Evolutionary conservation across 352 stramenopile species (phyloP).

Genomic region (Pythium coloratum): DNA sequence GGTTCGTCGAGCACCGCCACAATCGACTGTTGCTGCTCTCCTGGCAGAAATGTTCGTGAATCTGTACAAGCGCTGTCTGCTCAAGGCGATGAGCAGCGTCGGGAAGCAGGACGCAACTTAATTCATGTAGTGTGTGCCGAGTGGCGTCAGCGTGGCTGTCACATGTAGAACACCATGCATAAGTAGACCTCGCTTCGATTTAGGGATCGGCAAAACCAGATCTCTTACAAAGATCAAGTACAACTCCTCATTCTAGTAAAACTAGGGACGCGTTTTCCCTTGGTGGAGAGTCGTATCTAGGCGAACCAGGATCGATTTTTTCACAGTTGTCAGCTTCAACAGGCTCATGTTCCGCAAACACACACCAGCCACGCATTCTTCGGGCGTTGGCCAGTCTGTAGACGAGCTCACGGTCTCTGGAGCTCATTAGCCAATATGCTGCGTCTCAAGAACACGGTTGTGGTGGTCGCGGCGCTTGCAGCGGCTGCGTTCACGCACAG

Average conservation of each 20-base stretch:
- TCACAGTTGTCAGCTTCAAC: background rate
- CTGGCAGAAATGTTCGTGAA: no score
- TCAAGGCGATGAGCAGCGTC: no score
- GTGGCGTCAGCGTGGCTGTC: constrained; percentile 1
- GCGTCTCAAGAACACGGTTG: background rate
- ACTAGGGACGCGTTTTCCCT: constrained; percentile 1
- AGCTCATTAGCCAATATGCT: background rate
- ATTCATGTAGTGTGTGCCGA: no score
- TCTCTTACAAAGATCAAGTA: constrained; percentile 8
- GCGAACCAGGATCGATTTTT: background rate
- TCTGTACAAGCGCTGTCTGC: no score
- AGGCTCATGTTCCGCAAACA: background rate
- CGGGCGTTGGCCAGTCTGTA: background rate
- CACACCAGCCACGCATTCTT: constrained; percentile 8
- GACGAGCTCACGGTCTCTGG: background rate
- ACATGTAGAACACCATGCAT: background rate
- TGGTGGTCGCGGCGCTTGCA: constrained; percentile 16
- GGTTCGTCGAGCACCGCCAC: no score
- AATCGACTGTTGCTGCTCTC: no score
- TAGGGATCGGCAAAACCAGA: constrained; percentile 1
- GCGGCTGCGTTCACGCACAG: background rate
- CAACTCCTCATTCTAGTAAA: background rate
- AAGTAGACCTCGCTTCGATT: background rate
- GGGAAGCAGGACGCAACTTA: no score
- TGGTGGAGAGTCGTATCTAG: background rate